phyloP scores from a whole-genome alignment of 2,329 filamentous ascomycete species.

The Paramyrothecium sp. region DNA sequence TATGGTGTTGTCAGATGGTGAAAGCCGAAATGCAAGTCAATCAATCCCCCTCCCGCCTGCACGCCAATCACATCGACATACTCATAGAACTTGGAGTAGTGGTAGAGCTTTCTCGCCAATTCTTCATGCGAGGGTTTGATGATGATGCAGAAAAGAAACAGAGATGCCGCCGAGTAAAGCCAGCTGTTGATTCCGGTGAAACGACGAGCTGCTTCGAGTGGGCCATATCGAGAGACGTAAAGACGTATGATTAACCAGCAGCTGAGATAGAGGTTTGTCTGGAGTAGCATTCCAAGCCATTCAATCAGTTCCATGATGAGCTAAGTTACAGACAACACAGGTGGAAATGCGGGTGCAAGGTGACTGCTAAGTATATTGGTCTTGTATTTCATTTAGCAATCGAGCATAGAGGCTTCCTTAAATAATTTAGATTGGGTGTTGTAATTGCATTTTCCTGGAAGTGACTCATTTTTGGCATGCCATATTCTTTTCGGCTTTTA shows the following conservation, averaged over 20 bases:
- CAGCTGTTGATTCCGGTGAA: conserved; percentile 6
- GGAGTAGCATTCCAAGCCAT: not conserved
- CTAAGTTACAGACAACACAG: too few species aligned
- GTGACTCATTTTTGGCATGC: too few species aligned
- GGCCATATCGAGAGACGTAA: conserved; percentile 5
- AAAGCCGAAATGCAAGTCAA: conserved; percentile 25
- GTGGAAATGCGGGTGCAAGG: too few species aligned
- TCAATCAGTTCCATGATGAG: not conserved
- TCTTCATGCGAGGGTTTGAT: conserved; percentile 4
- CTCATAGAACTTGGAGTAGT: conserved; percentile 28
- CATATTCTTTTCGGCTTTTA: too few species aligned
- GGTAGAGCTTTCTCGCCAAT: conserved; percentile 13
- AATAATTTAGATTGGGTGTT: too few species aligned
- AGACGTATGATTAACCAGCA: conserved; percentile 2
- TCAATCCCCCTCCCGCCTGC: conserved; percentile 18
- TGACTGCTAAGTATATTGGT: too few species aligned
- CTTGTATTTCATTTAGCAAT: too few species aligned
- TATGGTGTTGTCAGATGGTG: conserved; percentile 29
- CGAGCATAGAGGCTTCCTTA: too few species aligned
- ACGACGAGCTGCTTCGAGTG: not conserved
- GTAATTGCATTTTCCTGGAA: too few species aligned
- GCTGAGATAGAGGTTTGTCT: conserved; percentile 5
- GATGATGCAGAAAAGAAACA: conserved; percentile 4
- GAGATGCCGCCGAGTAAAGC: conserved; percentile 4
- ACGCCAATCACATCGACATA: conserved; percentile 27